These are phyloP conservation scores for Pharnaceum exiguum DNA, from an alignment of 148 eudicot genomes.

Conservation along the genomic window DNA sequence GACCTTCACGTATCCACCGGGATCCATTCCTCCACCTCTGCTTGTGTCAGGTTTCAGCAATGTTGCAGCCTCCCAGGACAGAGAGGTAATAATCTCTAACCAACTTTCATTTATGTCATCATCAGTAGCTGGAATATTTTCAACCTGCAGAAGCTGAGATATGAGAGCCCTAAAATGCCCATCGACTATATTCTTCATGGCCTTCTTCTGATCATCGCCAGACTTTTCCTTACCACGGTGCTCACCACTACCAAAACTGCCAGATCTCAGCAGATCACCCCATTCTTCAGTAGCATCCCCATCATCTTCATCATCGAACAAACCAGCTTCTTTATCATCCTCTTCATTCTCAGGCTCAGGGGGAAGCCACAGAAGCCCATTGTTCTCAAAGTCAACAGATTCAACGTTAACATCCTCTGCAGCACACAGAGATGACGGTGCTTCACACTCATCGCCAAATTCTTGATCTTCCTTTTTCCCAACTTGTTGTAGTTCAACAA, in stretches of 20 bases:
- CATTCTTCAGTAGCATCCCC: conserved; percentile 70
- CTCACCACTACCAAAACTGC: conserved; percentile 73
- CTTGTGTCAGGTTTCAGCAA: conserved; percentile 89
- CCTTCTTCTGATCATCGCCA: conserved; percentile 76
- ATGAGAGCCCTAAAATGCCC: conserved; percentile 94
- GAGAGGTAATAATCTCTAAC: conserved; percentile 83
- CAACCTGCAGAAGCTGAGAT: conserved; percentile 91
- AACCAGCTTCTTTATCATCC: conserved; percentile 57
- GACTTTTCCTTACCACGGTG: conserved; percentile 50
- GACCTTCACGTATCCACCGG: conserved; percentile 95
- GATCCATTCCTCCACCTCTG: conserved; percentile 98
- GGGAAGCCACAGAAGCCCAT: conserved; percentile 93
- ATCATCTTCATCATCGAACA: conserved; percentile 62
- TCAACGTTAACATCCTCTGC: conserved; percentile 56
- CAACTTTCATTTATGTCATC: conserved; percentile 70
- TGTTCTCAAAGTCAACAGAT: conserved; percentile 91
- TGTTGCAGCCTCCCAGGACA: conserved; percentile 98
- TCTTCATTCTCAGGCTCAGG: conserved; percentile 98
- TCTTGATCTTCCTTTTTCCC: conserved; percentile 41
- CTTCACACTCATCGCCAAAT: conserved; percentile 63
- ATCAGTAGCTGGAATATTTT: conserved; percentile 66
- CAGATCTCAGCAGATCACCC: conserved; percentile 54
- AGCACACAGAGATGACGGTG: conserved; percentile 57
- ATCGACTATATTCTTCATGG: conserved; percentile 79
- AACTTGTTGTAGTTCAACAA: conserved; percentile 34